Evolutionary conservation across 768 basidiomycete genomes (phyloP).

Genomic region (Phaeotremella skinneri): DNA sequence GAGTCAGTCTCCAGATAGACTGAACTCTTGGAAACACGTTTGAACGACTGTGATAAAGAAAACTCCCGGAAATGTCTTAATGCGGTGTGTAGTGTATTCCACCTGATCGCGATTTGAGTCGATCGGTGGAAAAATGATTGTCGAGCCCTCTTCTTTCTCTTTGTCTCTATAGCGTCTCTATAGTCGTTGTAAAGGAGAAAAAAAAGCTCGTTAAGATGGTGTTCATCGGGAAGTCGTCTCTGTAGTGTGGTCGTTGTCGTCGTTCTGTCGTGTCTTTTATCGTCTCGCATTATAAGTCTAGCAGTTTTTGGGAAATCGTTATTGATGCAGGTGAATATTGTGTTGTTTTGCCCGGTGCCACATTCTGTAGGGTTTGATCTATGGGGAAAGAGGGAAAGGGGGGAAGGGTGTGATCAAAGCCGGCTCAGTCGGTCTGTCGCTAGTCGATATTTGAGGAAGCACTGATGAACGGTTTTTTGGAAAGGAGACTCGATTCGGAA

Average conservation of each 20-base stretch:
- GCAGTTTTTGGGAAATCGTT: neutral
- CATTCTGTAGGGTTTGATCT: neutral
- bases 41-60: neutral
- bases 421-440: neutral
- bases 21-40: neutral
- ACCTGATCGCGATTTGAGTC: too few relatives aligned
- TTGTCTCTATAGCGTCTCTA: neutral
- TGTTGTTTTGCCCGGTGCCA: neutral
- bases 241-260: neutral
- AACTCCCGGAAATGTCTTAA: neutral
- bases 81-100: neutral
- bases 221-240: neutral
- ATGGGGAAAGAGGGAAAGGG: neutral
- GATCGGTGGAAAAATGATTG: neutral
- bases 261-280: neutral
- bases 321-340: neutral
- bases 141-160: neutral
- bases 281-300: neutral
- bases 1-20: neutral
- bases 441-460: neutral
- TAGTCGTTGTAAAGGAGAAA: neutral
- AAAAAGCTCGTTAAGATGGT: neutral
- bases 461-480: neutral
- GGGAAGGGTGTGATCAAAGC: too few relatives aligned
- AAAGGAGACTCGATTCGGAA: neutral